A percentile compares a stretch with the other conserved stretches of the same genome.
These are phyloP conservation scores for Lachancea fermentati DNA, from an alignment of 805 yeast genomes.

Conservation along the genomic window DNA sequence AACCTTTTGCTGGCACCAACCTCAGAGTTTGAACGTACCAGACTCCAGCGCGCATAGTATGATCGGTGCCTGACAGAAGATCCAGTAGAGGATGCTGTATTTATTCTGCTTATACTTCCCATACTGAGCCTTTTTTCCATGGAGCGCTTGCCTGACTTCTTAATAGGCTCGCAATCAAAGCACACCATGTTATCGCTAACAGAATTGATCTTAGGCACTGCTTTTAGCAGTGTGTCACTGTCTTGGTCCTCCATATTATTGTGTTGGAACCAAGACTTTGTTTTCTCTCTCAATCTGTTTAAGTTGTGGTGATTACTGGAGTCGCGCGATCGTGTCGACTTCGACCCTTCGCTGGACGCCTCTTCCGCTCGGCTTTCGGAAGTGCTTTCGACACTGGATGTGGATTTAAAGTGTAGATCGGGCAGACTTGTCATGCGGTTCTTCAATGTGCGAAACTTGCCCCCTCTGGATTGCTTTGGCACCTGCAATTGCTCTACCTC, in stretches of 20 bases:
- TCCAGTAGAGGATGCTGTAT: conserved; percentile 9
- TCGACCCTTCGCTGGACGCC: conserved; percentile 3
- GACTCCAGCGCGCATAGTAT: not conserved
- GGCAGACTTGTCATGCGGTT: conserved; percentile 19
- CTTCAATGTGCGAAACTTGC: conserved; percentile 19
- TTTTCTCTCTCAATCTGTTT: not conserved
- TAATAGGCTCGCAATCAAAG: not conserved
- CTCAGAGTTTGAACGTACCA: conserved; percentile 6
- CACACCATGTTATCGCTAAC: conserved; percentile 1
- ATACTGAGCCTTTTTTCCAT: conserved; percentile 8
- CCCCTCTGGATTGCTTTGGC: conserved; percentile 1
- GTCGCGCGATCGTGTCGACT: not conserved
- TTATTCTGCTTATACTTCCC: conserved; percentile 4
- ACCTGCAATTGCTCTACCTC: conserved; percentile 3
- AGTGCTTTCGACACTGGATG: conserved; percentile 5
- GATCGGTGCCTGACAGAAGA: conserved; percentile 9
- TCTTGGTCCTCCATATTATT: not conserved
- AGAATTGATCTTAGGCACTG: conserved; percentile 3
- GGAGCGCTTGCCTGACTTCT: not conserved
- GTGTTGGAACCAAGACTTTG: conserved; percentile 1
- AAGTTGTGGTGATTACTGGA: not conserved
- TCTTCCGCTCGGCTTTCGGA: conserved; percentile 5
- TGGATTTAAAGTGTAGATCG: conserved; percentile 16
- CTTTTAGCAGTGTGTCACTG: conserved; percentile 1
- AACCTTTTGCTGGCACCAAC: not conserved